Base-by-base conservation (phyloP, 306 rosid species). In the Vicia villosa region DNA sequence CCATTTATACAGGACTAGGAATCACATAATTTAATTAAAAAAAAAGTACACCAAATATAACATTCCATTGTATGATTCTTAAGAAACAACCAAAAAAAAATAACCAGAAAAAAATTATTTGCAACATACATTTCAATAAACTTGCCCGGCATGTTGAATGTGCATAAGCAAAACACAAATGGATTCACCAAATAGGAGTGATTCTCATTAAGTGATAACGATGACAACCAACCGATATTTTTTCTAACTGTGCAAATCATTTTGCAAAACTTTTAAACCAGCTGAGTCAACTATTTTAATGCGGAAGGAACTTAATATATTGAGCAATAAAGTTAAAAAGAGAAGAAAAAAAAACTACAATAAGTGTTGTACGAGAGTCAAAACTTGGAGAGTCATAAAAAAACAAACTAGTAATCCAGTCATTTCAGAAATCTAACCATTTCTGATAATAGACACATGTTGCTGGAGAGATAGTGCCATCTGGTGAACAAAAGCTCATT, bases 381-480 rank as follows among this genome's bases (percentile, higher is more conserved):
- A 63, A 58, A 41, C 47, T 17, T 1, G 47, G 52, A 63, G 14
- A 45, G 57, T 65, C 52, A 21, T 34, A 47, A 16, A 66, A 20
- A 3, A 12, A 43, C 8, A 9, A 70, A 17, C 4, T 70, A 26
- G 43, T 52, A n/a, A 71, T 52, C 21, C 30, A 66, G 51, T 16
- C 56, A 37, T 40, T 83, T 83, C 69, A 92, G 82, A 89, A 92
- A 32, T 86, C 84, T 77, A 89, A 73, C 96, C 96, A 92, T 55
- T 86, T 78, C 10, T 77, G 55, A 47, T 59, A 87, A 74, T 89
- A 86, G 10, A 52, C 85, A 52, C 96, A 89, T 55, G 91, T 87
- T 13, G 8, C 70, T 2, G 96, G 95, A 17, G 96, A 92, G 63
- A 89, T 75, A 66, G 78, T 65, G 65, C 95, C 95, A 65, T 86